Evolutionary conservation across 1,284 basidiomycete species (phyloP), one percentile per base, ranked within the genome.

Genomic region (Tilletia caries): DNA sequence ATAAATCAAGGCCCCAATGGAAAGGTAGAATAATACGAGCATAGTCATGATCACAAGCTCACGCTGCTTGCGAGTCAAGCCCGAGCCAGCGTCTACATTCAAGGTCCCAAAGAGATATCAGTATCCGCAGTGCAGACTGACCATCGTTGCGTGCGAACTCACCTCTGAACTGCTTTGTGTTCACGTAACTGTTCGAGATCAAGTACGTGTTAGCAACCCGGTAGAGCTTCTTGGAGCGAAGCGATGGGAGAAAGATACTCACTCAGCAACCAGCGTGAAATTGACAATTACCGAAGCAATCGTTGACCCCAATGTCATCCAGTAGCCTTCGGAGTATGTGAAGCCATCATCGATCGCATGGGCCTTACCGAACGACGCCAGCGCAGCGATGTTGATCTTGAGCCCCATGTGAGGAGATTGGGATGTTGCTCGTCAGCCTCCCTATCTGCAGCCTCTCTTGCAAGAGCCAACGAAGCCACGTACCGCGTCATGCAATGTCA

Each of bases 291-390:
- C 84, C 0, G 90, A 91, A 0, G 87, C 88, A 15, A 88, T 85
- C 0, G 91, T 93, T 0, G 90, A 90, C 74, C 90, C 91, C 8
- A 92, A 85, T 0, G 89, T 91, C 84, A 91, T 87, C 91, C 91
- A 94, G 79, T 89, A 93, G 0, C 91, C 86, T 18, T 72, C 76
- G 13, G 69, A 71, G 25, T 74, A 71, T 25, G 71, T 76, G 70
- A 88, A 90, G 67, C 90, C 89, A 75, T 89, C 86, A 34, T 78
- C 27, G 67, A 87, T 87, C 1, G 87, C 85, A 79, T 90, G 89
- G 58, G 87, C 84, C 0, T 89, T 85, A 32, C 89, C 91, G 73
- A 93, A 93, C 1, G 86, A 79, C 1, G 85, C 87, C 3, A 93
- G 86, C 6, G 86, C 86, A 23, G 86, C 79, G 33, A 91, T 86